Conservation (phyloP, 352 stramenopile species). For the Elongisporangium undulatum region DNA sequence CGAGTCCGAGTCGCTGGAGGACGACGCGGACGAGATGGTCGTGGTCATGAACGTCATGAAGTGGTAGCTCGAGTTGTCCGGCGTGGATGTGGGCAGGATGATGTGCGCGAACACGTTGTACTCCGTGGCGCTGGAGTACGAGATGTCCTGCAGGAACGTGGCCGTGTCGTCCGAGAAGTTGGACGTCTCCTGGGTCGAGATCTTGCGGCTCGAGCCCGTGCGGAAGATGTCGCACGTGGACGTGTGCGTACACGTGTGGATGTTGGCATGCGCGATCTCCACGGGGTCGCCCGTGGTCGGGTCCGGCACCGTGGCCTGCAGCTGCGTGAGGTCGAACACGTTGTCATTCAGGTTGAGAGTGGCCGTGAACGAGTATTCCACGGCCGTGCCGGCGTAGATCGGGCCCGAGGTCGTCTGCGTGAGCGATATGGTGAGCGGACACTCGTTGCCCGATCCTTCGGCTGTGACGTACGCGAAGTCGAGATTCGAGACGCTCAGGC, state of each 20-base stretch:
- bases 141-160: constrained; percentile 57
- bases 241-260: constrained; percentile 65
- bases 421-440: constrained; percentile 55
- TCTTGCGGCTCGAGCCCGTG: constrained; percentile 56
- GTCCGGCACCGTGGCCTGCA: constrained; percentile 52
- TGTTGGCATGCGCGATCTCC: constrained; percentile 71
- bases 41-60: constrained; percentile 77
- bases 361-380: constrained; percentile 73
- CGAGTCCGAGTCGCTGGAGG: constrained; percentile 4
- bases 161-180: constrained; percentile 70
- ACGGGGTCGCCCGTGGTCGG: constrained; percentile 46
- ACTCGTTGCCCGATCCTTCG: constrained; percentile 35
- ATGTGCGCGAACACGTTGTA: constrained; percentile 79
- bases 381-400: constrained; percentile 22
- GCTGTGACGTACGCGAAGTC: constrained; percentile 66
- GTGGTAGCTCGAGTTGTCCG: constrained; percentile 60
- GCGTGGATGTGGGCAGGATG: constrained; percentile 54
- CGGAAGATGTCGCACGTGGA: constrained; percentile 76
- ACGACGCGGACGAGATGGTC: constrained; percentile 11
- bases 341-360: constrained; percentile 70
- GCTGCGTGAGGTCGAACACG: constrained; percentile 53
- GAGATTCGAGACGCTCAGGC: constrained; percentile 61
- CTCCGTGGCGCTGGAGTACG: constrained; percentile 37
- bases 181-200: constrained; percentile 64
- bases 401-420: constrained; percentile 33